These are phyloP conservation scores for Pyracantha coccinea DNA, from an alignment of 331 rosid genomes.

Conservation along the genomic window DNA sequence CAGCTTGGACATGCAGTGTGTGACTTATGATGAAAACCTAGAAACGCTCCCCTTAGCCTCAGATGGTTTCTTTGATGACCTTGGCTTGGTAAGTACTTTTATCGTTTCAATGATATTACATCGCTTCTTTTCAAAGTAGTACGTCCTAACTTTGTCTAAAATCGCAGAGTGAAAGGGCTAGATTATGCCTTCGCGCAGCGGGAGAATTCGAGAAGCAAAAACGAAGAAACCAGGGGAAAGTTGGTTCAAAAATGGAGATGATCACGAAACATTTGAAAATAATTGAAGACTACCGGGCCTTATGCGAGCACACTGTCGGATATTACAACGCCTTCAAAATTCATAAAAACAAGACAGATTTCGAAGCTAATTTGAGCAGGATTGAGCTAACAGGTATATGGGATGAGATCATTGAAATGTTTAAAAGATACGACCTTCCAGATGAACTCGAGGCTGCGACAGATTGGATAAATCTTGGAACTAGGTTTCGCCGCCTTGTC, in stretches of 20 bases:
- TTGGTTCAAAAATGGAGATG: conserved; percentile 2
- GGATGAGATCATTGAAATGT: conserved; percentile 63
- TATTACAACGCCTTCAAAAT: conserved; percentile 68
- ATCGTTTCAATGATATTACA: too few species aligned
- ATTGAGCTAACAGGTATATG: conserved; percentile 52
- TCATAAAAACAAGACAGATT: conserved; percentile 35
- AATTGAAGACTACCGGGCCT: conserved; percentile 29
- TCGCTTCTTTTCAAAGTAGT: too few species aligned
- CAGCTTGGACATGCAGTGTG: conserved; percentile 25
- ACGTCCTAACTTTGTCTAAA: background rate
- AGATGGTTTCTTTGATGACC: conserved; percentile 37
- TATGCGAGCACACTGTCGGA: conserved; percentile 16
- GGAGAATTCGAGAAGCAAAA: conserved; percentile 43
- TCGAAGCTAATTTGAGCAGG: conserved; percentile 55
- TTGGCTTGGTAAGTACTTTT: conserved; percentile 51
- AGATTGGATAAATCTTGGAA: conserved; percentile 45
- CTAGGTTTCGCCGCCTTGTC: conserved; percentile 34
- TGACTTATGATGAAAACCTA: conserved; percentile 23
- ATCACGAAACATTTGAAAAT: background rate
- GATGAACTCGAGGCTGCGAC: conserved; percentile 48
- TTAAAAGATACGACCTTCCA: conserved; percentile 52
- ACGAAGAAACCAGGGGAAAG: conserved; percentile 16
- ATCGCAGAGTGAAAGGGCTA: conserved; percentile 48
- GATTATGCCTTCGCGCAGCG: conserved; percentile 56
- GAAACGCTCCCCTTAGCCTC: conserved; percentile 35